These are phyloP conservation scores for Mortierella antarctica DNA, from an alignment of 192 early-diverging fungal genomes.

Conservation along the genomic window DNA sequence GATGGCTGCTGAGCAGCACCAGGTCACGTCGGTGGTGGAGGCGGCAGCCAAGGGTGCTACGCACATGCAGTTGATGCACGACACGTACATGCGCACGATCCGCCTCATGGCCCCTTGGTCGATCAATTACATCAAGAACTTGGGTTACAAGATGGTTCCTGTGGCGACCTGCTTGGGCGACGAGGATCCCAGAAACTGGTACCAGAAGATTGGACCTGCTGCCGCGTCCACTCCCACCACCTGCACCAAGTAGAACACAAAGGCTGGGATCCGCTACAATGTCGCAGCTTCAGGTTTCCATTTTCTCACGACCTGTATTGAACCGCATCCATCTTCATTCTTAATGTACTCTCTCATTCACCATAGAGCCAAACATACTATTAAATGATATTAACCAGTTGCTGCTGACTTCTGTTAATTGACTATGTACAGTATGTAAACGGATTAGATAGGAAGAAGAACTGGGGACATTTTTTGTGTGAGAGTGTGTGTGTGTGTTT, in stretches of 20 bases:
- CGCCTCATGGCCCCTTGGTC: constrained; percentile 39
- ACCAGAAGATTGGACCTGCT: constrained; percentile 30
- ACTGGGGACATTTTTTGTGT: neutral
- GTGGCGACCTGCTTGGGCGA: constrained; percentile 48
- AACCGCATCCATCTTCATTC: too few relatives aligned
- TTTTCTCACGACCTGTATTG: too few relatives aligned
- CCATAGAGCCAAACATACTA: too few relatives aligned
- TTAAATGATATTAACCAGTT: too few relatives aligned
- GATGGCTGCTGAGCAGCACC: constrained; percentile 16
- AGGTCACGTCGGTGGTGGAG: constrained; percentile 28
- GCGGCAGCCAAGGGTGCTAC: constrained; percentile 18
- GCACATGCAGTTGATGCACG: constrained; percentile 50
- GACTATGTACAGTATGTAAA: too few relatives aligned
- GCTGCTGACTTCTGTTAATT: too few relatives aligned
- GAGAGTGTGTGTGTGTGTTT: neutral
- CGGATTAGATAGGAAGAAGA: too few relatives aligned
- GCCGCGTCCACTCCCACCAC: constrained; percentile 31
- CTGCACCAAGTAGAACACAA: constrained; percentile 30
- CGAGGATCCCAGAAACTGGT: constrained; percentile 46
- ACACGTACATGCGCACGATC: constrained; percentile 41
- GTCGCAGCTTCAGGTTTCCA: too few relatives aligned
- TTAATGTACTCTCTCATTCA: too few relatives aligned
- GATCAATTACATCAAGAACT: constrained; percentile 34
- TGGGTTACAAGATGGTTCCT: constrained; percentile 51
- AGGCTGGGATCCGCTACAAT: neutral